phyloP scores from a whole-genome alignment of 768 basidiomycete genomes.

The Strobilomyces confusus region DNA sequence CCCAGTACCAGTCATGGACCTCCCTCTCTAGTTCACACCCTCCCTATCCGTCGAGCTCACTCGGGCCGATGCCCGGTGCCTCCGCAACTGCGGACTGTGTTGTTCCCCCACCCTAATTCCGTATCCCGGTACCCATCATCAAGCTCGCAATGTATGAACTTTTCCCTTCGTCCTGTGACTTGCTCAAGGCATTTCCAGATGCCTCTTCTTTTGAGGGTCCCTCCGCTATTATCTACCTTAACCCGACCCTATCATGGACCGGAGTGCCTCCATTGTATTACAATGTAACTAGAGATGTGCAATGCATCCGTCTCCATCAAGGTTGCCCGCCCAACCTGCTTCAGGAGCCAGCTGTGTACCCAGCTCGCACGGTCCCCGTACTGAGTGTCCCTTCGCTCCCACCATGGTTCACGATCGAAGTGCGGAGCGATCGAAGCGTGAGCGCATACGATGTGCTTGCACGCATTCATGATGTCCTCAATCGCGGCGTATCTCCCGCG shows the following conservation, averaged over 20 bases:
- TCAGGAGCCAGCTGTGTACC: constrained; percentile 22
- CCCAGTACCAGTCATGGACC: no score
- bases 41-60: no score
- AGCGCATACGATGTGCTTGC: constrained; percentile 28
- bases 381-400: constrained; percentile 24
- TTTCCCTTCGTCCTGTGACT: not conserved
- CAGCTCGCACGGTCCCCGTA: constrained; percentile 10
- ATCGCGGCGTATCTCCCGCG: constrained; percentile 21
- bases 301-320: constrained; percentile 18
- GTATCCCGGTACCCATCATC: constrained; percentile 18
- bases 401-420: constrained; percentile 29
- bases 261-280: constrained; percentile 18
- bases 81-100: no score
- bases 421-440: constrained; percentile 25
- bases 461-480: constrained; percentile 26
- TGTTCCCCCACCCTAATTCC: no score
- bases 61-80: no score
- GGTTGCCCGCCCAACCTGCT: constrained; percentile 17
- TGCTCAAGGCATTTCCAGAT: constrained; percentile 13
- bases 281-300: constrained; percentile 25
- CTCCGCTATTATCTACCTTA: constrained; percentile 21
- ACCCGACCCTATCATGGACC: constrained; percentile 24
- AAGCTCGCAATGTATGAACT: constrained; percentile 16
- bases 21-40: no score
- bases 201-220: constrained; percentile 4